Evolutionary conservation across 805 yeast species (phyloP).

Genomic region (Barnettozyma siamensis): DNA sequence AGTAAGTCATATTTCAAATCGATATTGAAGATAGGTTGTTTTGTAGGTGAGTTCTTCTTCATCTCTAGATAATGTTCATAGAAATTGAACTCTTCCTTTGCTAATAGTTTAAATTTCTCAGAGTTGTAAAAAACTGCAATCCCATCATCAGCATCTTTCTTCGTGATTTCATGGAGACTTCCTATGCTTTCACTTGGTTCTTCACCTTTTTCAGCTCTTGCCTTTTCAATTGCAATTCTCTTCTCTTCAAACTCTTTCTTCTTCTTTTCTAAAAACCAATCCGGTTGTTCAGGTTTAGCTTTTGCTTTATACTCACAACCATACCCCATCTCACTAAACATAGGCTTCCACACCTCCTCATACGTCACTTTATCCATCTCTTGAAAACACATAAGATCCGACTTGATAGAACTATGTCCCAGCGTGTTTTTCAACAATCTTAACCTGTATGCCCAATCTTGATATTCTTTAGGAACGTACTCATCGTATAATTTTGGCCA

Average conservation of each 20-base stretch:
- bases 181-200: no score
- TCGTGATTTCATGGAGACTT: not conserved
- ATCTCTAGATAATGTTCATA: conserved; percentile 13
- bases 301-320: conserved; percentile 44
- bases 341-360: conserved; percentile 33
- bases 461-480: conserved; percentile 41
- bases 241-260: not conserved
- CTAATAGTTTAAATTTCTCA: conserved; percentile 39
- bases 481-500: conserved; percentile 53
- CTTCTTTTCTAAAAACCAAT: conserved; percentile 22
- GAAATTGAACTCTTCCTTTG: conserved; percentile 30
- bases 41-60: conserved; percentile 9
- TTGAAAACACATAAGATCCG: conserved; percentile 58
- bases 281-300: conserved; percentile 50
- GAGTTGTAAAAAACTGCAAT: conserved; percentile 48
- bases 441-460: conserved; percentile 46
- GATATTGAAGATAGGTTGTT: conserved; percentile 1
- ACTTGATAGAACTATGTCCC: conserved; percentile 28
- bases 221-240: no score
- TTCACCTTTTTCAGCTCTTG: no score
- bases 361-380: conserved; percentile 44
- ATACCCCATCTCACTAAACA: conserved; percentile 32
- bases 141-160: conserved; percentile 43
- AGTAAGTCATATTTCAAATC: not conserved
- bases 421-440: conserved; percentile 33